Base-by-base conservation (phyloP, 192 early-diverging fungal genomes). In the Coemansia sp. region DNA sequence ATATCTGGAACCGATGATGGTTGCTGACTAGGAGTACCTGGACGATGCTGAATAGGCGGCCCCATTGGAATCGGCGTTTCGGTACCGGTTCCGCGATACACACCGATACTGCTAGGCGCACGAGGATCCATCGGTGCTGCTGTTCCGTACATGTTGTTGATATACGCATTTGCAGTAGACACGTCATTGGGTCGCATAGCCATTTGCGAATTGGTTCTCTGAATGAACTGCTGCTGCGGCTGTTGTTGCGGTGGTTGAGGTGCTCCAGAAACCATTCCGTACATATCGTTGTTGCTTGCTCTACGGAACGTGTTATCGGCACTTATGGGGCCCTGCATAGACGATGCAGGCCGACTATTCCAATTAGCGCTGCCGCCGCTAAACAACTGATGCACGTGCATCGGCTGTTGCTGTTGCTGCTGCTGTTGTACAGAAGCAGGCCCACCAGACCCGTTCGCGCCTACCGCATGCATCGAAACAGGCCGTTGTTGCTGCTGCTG, bases 241-340 rank as follows among this genome's bases (percentile, higher is more conserved):
- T 0, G 64, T 38, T 73, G 72, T 15, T 33, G 52, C 22, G 48
- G 71, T 17, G 9, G 51, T 32, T 66, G 71, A 4, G 17, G 65
- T 32, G 38, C 14, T n/a, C 43, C 65, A 1, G 53, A 48, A 20
- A 64, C 60, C 65, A 70, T 67, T 0, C 54, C 67, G 66, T 82
- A 82, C 79, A 82, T 76, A 41, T 82, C 74, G 62, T 70, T 76
- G 68, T 82, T 82, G 68, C 79, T 82, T 1, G 79, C 64, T 2
- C 79, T 67, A 20, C 79, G 79, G 51, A 74, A 76, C 14, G 28
- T 61, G 62, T 60, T 57, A 41, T 76, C 67, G 5, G 59, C 28
- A n/a, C 45, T 20, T 2, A 72, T 59, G 8, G 60, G 15, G 15
- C 71, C 74, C 48, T 78, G 81, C 81, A 83, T 83, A 0, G 81